Evolutionary conservation across 192 early-diverging fungal genomes (phyloP), one percentile per base, ranked within the genome.

Genomic region (Umbelopsis ramanniana): DNA sequence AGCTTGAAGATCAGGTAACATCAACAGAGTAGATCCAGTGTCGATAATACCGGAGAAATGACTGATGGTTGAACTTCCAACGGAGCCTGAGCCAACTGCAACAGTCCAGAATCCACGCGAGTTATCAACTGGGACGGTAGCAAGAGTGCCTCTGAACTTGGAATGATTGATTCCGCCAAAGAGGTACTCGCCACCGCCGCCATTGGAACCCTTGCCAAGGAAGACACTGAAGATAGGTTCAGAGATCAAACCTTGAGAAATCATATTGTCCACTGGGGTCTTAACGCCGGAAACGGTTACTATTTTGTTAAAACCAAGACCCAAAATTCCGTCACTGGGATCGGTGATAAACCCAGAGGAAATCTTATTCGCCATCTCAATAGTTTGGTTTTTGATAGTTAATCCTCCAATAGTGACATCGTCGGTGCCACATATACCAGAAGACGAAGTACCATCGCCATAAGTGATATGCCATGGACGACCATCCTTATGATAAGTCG

Each of bases 11-110:
- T 86, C 82, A 37, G 81, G 83, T 52, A 91, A 83, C n/a, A 91
- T 79, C 47, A 91, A 76, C 14, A 91, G 74, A 0, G 88, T 91
- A 33, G 89, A 89, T 45, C 89, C 88, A 1, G 89, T 91, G 72
- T 91, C 89, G 15, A 91, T 60, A 29, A 91, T 91, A 50, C 53
- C 74, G 0, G 46, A n/a, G 35, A 76, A 66, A 6, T 43, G 33
- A 45, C 35, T 24, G 26, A 73, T 40, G 5, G 17, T 33, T 10
- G 14, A 50, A 9, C 29, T 66, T 22, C 57, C 71, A 29, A 50
- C 40, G 3, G 29, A 29, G 11, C 29, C 33, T 35, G 57, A 63
- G 33, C 77, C 76, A 52, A 79, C 75, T 5, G 52, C 66, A 47
- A 75, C 48, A 15, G 29, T 26, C 45, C 48, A 74, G 9, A 23